These are phyloP conservation scores for Theobroma cacao DNA, from an alignment of 345 rosid genomes.

Conservation along the genomic window DNA sequence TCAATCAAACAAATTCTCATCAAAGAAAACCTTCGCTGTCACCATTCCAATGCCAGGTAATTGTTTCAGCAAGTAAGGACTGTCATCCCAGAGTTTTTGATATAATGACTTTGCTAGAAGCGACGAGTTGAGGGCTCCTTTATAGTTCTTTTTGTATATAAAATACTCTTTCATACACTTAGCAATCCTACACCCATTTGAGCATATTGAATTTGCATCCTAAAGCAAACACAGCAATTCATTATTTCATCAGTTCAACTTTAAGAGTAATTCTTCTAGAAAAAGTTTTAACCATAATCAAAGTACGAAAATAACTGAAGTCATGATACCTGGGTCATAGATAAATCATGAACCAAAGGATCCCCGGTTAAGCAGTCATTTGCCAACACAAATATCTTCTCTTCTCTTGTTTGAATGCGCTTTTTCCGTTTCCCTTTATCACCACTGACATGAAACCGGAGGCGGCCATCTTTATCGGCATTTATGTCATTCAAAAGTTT, in stretches of 20 bases:
- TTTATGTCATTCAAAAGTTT: slow-evolving; percentile 87
- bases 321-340: slow-evolving; percentile 76
- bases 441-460: slow-evolving; percentile 78
- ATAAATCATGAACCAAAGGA: slow-evolving; percentile 83
- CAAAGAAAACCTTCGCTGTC: slow-evolving; percentile 76
- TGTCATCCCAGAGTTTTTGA: slow-evolving; percentile 97
- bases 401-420: slow-evolving; percentile 91
- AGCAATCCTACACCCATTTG: slow-evolving; percentile 78
- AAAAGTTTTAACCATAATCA: neutral
- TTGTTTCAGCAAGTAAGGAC: slow-evolving; percentile 89
- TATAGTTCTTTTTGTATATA: slow-evolving; percentile 73
- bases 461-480: slow-evolving; percentile 73
- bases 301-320: neutral
- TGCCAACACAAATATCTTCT: slow-evolving; percentile 82
- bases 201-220: slow-evolving; percentile 86
- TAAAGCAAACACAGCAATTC: slow-evolving; percentile 30
- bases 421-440: slow-evolving; percentile 85
- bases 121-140: slow-evolving; percentile 68
- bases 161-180: slow-evolving; percentile 97
- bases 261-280: slow-evolving; percentile 14
- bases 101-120: slow-evolving; percentile 82
- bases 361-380: slow-evolving; percentile 97
- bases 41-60: slow-evolving; percentile 97
- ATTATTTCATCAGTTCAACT: slow-evolving; percentile 22
- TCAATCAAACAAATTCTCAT: neutral